A percentile compares a stretch with the other conserved stretches of the same genome.
These are phyloP conservation scores for Tetracladium maxilliforme DNA, from an alignment of 2,329 filamentous ascomycete species.

Conservation along the genomic window DNA sequence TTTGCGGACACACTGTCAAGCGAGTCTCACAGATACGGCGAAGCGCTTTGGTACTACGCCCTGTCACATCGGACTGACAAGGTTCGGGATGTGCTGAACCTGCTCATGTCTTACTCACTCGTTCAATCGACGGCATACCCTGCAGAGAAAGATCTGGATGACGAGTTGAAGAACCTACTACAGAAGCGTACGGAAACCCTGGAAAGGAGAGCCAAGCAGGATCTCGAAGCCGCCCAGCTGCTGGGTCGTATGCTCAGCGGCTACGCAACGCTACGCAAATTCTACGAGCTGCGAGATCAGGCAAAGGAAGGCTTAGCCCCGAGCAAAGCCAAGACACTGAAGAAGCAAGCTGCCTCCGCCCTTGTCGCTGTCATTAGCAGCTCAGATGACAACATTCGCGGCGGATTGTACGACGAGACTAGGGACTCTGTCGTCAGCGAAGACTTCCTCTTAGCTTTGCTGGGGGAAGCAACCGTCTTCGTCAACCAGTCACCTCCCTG, in stretches of 20 bases:
- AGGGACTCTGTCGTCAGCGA: conserved; percentile 76
- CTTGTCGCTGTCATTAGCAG: conserved; percentile 74
- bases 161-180: conserved; percentile 54
- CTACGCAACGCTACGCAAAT: conserved; percentile 80
- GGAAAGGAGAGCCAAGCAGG: conserved; percentile 55
- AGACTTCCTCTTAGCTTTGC: conserved; percentile 68
- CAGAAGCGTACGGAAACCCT: conserved; percentile 58
- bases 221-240: conserved; percentile 69
- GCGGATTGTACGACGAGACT: conserved; percentile 71
- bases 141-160: conserved; percentile 54
- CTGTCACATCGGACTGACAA: conserved; percentile 66
- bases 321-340: conserved; percentile 40
- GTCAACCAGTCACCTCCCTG: conserved; percentile 45
- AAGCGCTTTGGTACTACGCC: conserved; percentile 82
- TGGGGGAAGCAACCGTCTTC: conserved; percentile 74
- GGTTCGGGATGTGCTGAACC: conserved; percentile 72
- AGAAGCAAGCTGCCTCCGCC: conserved; percentile 56
- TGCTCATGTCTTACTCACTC: conserved; percentile 76
- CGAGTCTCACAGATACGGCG: conserved; percentile 64
- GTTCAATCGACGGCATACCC: conserved; percentile 76
- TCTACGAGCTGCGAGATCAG: conserved; percentile 78
- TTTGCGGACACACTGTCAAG: conserved; percentile 68
- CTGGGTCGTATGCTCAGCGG: conserved; percentile 78
- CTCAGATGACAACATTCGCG: conserved; percentile 80
- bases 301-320: conserved; percentile 15